Percentiles rank a stretch among this genome's conserved stretches.
Conservation (phyloP, 1,284 basidiomycete species). For the Cutaneotrichosporon arboriforme region DNA sequence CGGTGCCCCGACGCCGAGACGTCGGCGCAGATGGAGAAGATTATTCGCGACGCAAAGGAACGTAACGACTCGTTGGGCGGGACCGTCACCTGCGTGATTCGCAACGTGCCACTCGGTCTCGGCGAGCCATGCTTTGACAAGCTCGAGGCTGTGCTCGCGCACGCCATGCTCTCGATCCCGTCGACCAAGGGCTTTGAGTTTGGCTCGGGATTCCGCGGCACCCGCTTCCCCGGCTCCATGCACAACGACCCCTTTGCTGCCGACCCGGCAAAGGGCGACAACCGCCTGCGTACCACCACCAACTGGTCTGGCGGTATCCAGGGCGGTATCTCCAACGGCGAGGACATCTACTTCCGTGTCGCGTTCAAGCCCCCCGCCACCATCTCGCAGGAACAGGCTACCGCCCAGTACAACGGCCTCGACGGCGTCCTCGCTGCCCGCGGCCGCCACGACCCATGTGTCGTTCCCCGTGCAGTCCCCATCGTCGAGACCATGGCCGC, state of each 20-base stretch:
- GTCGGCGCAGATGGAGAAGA: constrained; percentile 83
- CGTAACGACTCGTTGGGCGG: constrained; percentile 92
- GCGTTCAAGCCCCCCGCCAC: constrained; percentile 99
- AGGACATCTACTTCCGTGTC: constrained; percentile 95
- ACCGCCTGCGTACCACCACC: constrained; percentile 69
- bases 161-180: constrained; percentile 98
- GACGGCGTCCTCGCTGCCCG: constrained; percentile 79
- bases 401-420: constrained; percentile 88
- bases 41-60: constrained; percentile 88
- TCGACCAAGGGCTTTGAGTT: constrained; percentile 99
- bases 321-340: constrained; percentile 96
- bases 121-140: constrained; percentile 99
- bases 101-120: constrained; percentile 79
- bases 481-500: constrained; percentile 99
- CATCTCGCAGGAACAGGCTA: constrained; percentile 85
- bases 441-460: constrained; percentile 95
- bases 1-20: constrained; percentile 88
- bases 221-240: constrained; percentile 83
- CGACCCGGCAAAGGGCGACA: constrained; percentile 54
- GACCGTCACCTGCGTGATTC: constrained; percentile 93
- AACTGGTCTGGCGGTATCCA: constrained; percentile 98
- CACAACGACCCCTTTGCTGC: constrained; percentile 89
- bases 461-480: constrained; percentile 91
- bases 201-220: constrained; percentile 93
- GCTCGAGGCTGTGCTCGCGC: constrained; percentile 90